phyloP scores from a whole-genome alignment of 2,329 filamentous ascomycete genomes.

The Pseudofabraea citricarpa region DNA sequence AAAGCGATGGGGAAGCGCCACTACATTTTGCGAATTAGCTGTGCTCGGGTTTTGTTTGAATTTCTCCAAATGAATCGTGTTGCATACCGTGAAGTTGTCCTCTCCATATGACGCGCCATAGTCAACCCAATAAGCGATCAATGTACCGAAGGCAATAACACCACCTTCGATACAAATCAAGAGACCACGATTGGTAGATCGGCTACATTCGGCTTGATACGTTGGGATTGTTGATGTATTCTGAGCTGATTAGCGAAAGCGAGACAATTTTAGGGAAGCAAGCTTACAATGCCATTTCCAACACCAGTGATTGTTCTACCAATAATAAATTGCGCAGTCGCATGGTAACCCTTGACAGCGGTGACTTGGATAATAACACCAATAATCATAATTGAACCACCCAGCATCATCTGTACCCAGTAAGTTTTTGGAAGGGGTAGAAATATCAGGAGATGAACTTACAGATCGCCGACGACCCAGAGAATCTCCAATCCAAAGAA shows the following conservation, averaged over 20 bases:
- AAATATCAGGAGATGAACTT: too few relatives aligned
- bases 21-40: too few relatives aligned
- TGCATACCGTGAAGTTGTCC: conserved; percentile 74
- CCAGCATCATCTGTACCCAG: conserved; percentile 41
- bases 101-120: conserved; percentile 91
- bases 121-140: conserved; percentile 97
- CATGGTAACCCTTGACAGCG: conserved; percentile 27
- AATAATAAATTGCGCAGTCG: conserved; percentile 51
- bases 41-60: too few relatives aligned
- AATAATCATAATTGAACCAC: conserved; percentile 53
- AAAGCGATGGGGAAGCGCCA: conserved; percentile 88
- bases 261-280: too few relatives aligned
- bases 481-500: conserved; percentile 45
- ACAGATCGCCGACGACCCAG: conserved; percentile 53
- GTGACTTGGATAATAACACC: conserved; percentile 43
- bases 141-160: conserved; percentile 55
- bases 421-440: too few relatives aligned
- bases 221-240: conserved; percentile 47
- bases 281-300: conserved; percentile 47
- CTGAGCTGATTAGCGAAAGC: too few relatives aligned
- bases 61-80: too few relatives aligned
- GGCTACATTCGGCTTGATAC: conserved; percentile 57
- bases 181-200: conserved; percentile 38
- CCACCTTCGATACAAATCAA: conserved; percentile 51
- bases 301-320: conserved; percentile 45